Evolutionary conservation across 2,329 filamentous ascomycete species (phyloP).

Genomic region (Bimuria novae-zelandiae): DNA sequence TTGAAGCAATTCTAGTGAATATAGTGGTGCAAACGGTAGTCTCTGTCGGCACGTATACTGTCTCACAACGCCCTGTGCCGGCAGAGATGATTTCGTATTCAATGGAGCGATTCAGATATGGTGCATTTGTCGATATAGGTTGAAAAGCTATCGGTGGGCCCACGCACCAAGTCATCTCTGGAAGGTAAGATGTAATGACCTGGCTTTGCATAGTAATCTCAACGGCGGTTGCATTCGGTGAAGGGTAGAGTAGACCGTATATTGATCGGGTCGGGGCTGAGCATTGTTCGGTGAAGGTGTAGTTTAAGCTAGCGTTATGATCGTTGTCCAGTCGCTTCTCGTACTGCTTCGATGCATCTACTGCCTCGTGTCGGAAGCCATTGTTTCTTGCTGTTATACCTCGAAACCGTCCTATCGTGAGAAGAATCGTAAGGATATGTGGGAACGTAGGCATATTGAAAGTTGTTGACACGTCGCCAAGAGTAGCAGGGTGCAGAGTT

Average conservation of each 20-base stretch:
- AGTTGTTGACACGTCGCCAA: neutral
- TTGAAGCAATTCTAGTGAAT: slow-evolving; percentile 47
- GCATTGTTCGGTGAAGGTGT: slow-evolving; percentile 23
- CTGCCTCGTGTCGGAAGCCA: slow-evolving; percentile 20
- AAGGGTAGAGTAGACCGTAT: slow-evolving; percentile 48
- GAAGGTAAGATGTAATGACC: slow-evolving; percentile 49
- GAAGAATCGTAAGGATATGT: slow-evolving; percentile 11
- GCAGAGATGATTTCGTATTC: slow-evolving; percentile 25
- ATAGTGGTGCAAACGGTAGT: slow-evolving; percentile 53
- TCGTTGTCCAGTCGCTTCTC: slow-evolving; percentile 2
- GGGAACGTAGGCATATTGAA: slow-evolving; percentile 13
- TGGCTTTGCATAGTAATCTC: slow-evolving; percentile 51
- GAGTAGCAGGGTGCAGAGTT: neutral
- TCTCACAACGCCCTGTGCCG: slow-evolving; percentile 45
- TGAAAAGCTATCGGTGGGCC: slow-evolving; percentile 44
- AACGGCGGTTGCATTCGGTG: slow-evolving; percentile 48
- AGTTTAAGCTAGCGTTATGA: slow-evolving; percentile 13
- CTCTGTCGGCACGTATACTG: slow-evolving; percentile 45
- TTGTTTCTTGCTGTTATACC: slow-evolving; percentile 14
- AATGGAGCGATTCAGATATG: slow-evolving; percentile 46
- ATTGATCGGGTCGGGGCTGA: slow-evolving; percentile 22
- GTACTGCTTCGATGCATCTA: slow-evolving; percentile 17
- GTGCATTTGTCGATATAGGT: slow-evolving; percentile 36
- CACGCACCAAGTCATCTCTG: slow-evolving; percentile 50
- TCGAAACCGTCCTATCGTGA: slow-evolving; percentile 12